phyloP scores from a whole-genome alignment of 1,139 yeast genomes.

The Pichia sp. region DNA sequence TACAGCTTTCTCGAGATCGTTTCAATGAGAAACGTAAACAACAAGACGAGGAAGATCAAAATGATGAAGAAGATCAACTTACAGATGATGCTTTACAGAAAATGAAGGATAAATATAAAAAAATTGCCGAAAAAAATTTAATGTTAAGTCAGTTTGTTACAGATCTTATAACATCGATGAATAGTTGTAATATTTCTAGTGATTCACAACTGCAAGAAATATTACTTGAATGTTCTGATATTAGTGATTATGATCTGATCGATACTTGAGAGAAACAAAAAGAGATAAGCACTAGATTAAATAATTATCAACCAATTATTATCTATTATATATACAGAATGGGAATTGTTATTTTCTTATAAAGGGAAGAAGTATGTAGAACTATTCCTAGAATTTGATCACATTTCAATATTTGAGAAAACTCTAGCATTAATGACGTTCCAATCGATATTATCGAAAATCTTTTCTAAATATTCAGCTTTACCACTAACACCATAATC shows the following conservation, averaged over 20 bases:
- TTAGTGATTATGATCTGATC: slow-evolving; percentile 20
- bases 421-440: slow-evolving; percentile 64
- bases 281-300: neutral
- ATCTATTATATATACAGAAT: no score
- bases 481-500: slow-evolving; percentile 83
- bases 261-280: no score
- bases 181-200: slow-evolving; percentile 22
- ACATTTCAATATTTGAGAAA: slow-evolving; percentile 24
- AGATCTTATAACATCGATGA: slow-evolving; percentile 26
- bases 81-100: neutral
- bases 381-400: neutral
- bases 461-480: slow-evolving; percentile 61
- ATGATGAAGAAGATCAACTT: neutral
- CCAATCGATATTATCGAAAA: slow-evolving; percentile 85
- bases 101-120: slow-evolving; percentile 7
- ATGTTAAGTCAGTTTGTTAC: slow-evolving; percentile 29
- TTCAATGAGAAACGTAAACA: neutral
- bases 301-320: no score
- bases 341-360: no score
- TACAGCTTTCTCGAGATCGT: neutral
- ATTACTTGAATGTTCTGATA: slow-evolving; percentile 29
- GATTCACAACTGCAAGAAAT: slow-evolving; percentile 27
- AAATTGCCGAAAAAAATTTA: slow-evolving; percentile 18
- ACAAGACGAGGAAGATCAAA: neutral
- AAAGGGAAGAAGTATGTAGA: neutral